Evolutionary conservation across 371 early-diverging fungal genomes (phyloP), one percentile per base, ranked within the genome.

Genomic region (Basidiobolus meristosporus): DNA sequence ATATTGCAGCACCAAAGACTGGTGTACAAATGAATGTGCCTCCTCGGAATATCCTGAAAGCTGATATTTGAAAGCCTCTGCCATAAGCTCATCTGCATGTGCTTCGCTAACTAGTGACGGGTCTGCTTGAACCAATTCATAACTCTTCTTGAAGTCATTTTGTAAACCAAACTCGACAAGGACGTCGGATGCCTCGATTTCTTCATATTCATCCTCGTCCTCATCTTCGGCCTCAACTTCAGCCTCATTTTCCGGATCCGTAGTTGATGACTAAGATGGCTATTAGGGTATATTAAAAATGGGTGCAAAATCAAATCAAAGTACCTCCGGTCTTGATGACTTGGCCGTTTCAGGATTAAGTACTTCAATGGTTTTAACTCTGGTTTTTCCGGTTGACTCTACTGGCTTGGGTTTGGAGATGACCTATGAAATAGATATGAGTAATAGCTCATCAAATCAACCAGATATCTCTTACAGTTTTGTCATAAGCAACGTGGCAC

Each of bases 61-160:
- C 49, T 87, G 75, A 12, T 66, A 54, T 17, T 73, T 68, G 46
- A 92, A 90, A 7, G 87, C 93, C 36, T 83, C 74, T 0, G 82
- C 86, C 41, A 92, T 57, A 33, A 92, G 76, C 52, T 86, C 72
- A 54, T 92, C 90, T 3, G 76, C 68, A 38, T 68, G 70, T 28
- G 57, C 65, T 42, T 75, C 71, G 21, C 59, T 67, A 19, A 78
- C 71, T 18, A 93, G 61, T 12, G 68, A 59, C 14, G 78, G 68
- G 48, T 90, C 57, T 21, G 66, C 61, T 21, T 53, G 51, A 23
- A 93, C 66, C 38, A 65, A 85, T 32, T 67, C 59, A 48, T 62
- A 67, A 28, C 74, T 69, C 11, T 68, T 64, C 23, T 77, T 79
- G 43, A 87, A 70, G 18, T 65, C 65, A 32, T 59, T 64, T 14